phyloP scores from a whole-genome alignment of 805 yeast species.

The Saturnispora diversa region DNA sequence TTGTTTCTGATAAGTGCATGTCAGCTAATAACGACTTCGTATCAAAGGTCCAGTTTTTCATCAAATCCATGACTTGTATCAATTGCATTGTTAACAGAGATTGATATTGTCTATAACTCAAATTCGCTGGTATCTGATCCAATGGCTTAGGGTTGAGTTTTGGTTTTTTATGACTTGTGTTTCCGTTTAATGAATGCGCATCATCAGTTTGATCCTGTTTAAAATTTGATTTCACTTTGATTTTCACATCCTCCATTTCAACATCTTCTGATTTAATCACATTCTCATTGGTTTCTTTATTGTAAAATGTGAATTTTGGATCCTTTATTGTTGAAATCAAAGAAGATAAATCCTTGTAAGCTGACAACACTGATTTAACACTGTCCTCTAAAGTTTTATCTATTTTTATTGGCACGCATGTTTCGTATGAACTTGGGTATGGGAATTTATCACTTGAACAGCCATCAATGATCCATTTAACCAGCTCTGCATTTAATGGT shows the following conservation, averaged over 20 bases:
- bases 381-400: constrained; percentile 14
- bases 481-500: constrained; percentile 17
- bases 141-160: background rate
- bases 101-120: constrained; percentile 27
- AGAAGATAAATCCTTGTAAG: constrained; percentile 19
- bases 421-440: constrained; percentile 14
- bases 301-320: constrained; percentile 15
- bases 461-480: constrained; percentile 24
- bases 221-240: background rate
- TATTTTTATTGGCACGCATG: constrained; percentile 10
- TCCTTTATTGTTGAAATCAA: constrained; percentile 30
- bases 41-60: constrained; percentile 21
- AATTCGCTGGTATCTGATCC: constrained; percentile 9
- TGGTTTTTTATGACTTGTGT: background rate
- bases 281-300: background rate
- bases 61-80: constrained; percentile 26
- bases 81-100: constrained; percentile 31
- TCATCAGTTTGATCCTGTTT: background rate
- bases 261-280: background rate
- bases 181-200: background rate
- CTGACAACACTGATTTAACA: constrained; percentile 22
- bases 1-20: constrained; percentile 32
- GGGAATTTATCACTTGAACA: constrained; percentile 18
- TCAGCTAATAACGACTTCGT: constrained; percentile 18
- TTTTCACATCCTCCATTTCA: background rate